Evolutionary conservation across 306 rosid species (phyloP).

Genomic region (Casuarina cunninghamiana): DNA sequence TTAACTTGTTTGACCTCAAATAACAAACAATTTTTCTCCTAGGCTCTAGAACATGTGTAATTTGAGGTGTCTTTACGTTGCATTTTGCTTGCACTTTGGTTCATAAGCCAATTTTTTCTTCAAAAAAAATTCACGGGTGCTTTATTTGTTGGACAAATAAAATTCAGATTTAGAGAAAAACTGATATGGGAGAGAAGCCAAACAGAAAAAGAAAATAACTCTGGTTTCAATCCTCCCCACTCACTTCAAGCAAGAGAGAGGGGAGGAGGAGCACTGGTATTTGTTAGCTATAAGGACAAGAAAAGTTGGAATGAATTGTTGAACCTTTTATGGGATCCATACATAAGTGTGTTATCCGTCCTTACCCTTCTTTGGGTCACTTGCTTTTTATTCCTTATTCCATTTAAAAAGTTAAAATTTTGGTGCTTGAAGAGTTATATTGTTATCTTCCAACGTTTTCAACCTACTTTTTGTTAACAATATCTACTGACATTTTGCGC

Average conservation of each 20-base stretch:
- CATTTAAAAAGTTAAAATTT: neutral
- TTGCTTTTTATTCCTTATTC: neutral
- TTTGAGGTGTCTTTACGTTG: neutral
- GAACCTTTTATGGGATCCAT: neutral
- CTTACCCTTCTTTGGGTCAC: neutral
- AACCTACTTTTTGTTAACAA: neutral
- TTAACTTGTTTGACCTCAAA: neutral
- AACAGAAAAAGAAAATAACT: neutral
- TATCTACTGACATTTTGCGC: constrained; percentile 22
- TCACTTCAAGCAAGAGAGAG: no score
- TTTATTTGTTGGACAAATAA: neutral
- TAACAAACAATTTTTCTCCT: neutral
- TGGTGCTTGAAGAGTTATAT: neutral
- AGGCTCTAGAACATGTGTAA: neutral
- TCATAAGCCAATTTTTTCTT: neutral
- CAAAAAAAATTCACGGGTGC: neutral
- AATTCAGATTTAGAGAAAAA: neutral
- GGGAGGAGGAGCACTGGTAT: no score
- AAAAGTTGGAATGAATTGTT: neutral
- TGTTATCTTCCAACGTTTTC: neutral
- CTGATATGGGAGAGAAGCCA: neutral
- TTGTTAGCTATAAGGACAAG: neutral
- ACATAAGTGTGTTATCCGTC: neutral
- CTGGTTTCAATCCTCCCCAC: neutral
- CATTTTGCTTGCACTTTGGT: neutral